Evolutionary conservation across 164 flowering plant species (phyloP).

Genomic region (Berberis vulgaris): DNA sequence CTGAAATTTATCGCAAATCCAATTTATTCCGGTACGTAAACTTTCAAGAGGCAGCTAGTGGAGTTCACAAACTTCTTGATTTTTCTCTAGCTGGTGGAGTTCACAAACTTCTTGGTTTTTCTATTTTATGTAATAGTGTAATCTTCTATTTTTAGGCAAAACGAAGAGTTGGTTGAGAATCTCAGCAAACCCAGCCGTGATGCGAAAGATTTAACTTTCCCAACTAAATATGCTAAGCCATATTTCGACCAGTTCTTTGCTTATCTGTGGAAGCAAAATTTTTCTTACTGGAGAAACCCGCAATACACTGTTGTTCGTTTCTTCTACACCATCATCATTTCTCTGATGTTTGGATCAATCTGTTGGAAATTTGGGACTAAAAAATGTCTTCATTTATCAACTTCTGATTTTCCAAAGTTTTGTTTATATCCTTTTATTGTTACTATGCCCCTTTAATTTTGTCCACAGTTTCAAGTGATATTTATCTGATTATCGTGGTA

Average conservation of each 20-base stretch:
- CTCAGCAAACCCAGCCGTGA: constrained; percentile 53
- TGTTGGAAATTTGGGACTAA: constrained; percentile 92
- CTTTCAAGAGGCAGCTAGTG: not conserved
- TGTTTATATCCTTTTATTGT: too few species aligned
- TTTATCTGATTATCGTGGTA: too few species aligned
- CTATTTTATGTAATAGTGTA: not conserved
- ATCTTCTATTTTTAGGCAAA: constrained; percentile 43
- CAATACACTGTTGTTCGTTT: constrained; percentile 93
- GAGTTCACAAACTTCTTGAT: too few species aligned
- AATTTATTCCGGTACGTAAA: constrained; percentile 26
- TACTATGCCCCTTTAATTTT: too few species aligned
- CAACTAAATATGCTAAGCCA: constrained; percentile 67
- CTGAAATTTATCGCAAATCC: constrained; percentile 20
- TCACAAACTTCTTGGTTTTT: not conserved
- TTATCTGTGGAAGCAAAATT: constrained; percentile 93
- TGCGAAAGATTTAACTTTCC: constrained; percentile 64
- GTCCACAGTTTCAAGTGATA: too few species aligned
- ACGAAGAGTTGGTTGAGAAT: constrained; percentile 63
- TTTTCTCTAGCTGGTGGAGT: too few species aligned
- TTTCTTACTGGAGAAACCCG: constrained; percentile 96
- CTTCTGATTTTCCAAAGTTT: not conserved
- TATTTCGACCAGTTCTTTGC: constrained; percentile 63
- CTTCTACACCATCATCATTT: constrained; percentile 87
- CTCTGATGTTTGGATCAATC: constrained; percentile 91
- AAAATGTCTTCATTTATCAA: constrained; percentile 36